Percentiles rank a stretch among this genome's conserved stretches.
Conservation (phyloP, 179 eudicot genomes). For the Beta corolliflora region DNA sequence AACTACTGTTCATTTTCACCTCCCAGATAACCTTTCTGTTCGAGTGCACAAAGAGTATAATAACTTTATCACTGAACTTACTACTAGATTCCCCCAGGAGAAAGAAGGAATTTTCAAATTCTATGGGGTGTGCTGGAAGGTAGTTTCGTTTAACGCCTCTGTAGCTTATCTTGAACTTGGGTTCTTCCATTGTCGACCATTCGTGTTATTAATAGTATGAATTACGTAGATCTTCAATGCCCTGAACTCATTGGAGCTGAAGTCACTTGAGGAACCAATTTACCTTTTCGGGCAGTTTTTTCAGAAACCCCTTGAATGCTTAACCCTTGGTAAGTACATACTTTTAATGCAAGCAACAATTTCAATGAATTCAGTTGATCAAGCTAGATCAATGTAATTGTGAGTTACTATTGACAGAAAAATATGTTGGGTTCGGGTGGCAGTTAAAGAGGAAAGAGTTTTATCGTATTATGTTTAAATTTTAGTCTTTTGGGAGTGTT, state of each 20-base stretch:
- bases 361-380: neutral
- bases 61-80: slow-evolving; percentile 71
- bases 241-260: slow-evolving; percentile 90
- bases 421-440: neutral
- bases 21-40: slow-evolving; percentile 80
- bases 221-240: slow-evolving; percentile 81
- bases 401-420: neutral
- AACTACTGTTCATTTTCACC: slow-evolving; percentile 92
- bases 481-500: neutral
- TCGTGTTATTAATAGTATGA: slow-evolving; percentile 20
- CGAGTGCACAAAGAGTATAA: slow-evolving; percentile 82
- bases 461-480: neutral
- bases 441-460: neutral
- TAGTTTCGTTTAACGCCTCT: slow-evolving; percentile 48
- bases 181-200: slow-evolving; percentile 8
- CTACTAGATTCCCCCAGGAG: slow-evolving; percentile 83
- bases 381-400: neutral
- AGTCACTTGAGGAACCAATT: slow-evolving; percentile 96
- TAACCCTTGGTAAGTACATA: slow-evolving; percentile 85
- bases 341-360: neutral
- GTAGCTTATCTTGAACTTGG: slow-evolving; percentile 25
- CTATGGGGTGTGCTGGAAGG: slow-evolving; percentile 95
- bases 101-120: slow-evolving; percentile 85
- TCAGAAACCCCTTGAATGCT: slow-evolving; percentile 90
- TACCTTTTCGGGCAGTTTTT: slow-evolving; percentile 96